Percentiles rank a stretch among this genome's conserved stretches.
Conservation (phyloP, 2,329 filamentous ascomycete genomes). For the Endocalyx cinctus region DNA sequence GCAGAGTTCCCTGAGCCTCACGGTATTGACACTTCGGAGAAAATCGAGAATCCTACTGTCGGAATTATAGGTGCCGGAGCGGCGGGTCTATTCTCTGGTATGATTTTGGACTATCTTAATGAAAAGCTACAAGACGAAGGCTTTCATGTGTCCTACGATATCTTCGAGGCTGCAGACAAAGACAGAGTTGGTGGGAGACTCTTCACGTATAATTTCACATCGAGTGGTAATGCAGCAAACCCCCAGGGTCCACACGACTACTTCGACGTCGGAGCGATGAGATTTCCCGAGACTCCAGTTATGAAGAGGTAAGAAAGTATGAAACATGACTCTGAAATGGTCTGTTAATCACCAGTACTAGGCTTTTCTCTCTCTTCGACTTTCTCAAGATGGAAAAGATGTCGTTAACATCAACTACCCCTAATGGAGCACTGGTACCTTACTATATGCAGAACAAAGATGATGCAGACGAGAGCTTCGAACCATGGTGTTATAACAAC, state of each 20-base stretch:
- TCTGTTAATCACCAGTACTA: neutral
- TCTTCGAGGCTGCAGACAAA: constrained; percentile 13
- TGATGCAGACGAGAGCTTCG: too few species aligned
- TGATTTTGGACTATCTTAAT: constrained; percentile 10
- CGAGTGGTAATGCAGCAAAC: too few species aligned
- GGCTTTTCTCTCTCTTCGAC: neutral
- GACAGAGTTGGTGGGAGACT: constrained; percentile 14
- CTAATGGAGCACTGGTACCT: too few species aligned
- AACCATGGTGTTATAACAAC: too few species aligned
- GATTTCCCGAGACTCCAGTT: constrained; percentile 14
- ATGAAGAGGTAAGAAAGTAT: constrained; percentile 9
- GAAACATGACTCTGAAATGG: neutral
- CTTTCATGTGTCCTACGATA: constrained; percentile 11
- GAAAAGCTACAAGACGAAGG: too few species aligned
- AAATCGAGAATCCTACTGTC: too few species aligned
- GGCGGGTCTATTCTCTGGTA: constrained; percentile 13
- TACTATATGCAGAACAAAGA: too few species aligned
- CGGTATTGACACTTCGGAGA: too few species aligned
- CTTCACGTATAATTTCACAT: constrained; percentile 17
- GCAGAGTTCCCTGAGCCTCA: too few species aligned
- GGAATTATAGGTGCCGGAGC: constrained; percentile 11
- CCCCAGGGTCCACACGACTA: constrained; percentile 12
- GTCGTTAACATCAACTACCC: too few species aligned
- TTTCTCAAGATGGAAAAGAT: too few species aligned
- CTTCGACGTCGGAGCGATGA: constrained; percentile 19